phyloP scores from a whole-genome alignment of 2,329 filamentous ascomycete species.

The Diaporthe vexans region DNA sequence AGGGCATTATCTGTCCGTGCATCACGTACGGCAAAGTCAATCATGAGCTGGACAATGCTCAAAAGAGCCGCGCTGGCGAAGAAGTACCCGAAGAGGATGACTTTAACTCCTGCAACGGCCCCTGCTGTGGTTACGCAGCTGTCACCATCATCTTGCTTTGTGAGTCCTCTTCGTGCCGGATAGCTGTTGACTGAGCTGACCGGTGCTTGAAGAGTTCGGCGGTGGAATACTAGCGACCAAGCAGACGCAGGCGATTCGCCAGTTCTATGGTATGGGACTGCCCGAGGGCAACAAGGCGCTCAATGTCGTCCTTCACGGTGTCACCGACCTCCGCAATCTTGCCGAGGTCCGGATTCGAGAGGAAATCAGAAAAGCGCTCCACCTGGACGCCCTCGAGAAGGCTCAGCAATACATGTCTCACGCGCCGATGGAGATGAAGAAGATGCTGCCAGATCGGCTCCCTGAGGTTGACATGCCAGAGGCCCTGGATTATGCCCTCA shows the following conservation, averaged over 20 bases:
- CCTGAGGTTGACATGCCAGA: background rate
- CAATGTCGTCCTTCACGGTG: slow-evolving; percentile 34
- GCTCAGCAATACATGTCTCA: slow-evolving; percentile 17
- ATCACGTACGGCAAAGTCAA: slow-evolving; percentile 40
- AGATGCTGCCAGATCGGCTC: background rate
- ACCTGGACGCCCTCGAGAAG: background rate
- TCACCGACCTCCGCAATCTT: slow-evolving; percentile 38
- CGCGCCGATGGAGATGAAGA: slow-evolving; percentile 32
- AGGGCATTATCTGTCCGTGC: slow-evolving; percentile 39
- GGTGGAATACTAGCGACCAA: slow-evolving; percentile 38
- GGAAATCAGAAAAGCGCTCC: background rate
- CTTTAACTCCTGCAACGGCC: slow-evolving; percentile 30
- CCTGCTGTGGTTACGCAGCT: slow-evolving; percentile 35
- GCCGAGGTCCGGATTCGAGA: slow-evolving; percentile 37
- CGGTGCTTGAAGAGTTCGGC: slow-evolving; percentile 33
- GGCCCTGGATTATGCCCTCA: background rate
- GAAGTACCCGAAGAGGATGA: background rate
- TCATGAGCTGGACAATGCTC: slow-evolving; percentile 34
- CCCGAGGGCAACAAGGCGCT: slow-evolving; percentile 2
- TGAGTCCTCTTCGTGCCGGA: slow-evolving; percentile 15
- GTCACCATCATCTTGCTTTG: slow-evolving; percentile 34
- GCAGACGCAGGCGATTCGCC: slow-evolving; percentile 33
- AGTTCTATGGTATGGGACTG: slow-evolving; percentile 30
- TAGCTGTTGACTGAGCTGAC: background rate
- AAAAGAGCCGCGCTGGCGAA: slow-evolving; percentile 25